A percentile compares a stretch with the other conserved stretches of the same genome.
phyloP scores from a whole-genome alignment of 192 early-diverging fungal genomes.

The Spizellomyces punctatus region DNA sequence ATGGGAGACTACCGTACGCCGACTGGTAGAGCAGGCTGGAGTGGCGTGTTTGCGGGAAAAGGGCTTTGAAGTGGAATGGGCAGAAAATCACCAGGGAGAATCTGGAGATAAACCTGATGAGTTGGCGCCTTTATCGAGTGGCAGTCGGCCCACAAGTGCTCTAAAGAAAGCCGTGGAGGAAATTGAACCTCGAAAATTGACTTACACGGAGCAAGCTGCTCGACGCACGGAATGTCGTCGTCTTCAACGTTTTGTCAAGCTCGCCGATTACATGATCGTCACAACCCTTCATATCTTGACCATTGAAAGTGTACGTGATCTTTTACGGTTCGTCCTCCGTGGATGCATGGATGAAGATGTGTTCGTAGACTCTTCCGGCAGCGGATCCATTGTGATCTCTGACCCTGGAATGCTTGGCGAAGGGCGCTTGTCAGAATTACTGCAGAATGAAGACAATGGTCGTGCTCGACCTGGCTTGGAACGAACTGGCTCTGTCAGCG shows the following conservation, averaged over 20 bases:
- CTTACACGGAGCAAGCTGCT: conserved; percentile 66
- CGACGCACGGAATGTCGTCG: conserved; percentile 53
- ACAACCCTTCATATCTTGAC: conserved; percentile 53
- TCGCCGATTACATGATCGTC: conserved; percentile 61
- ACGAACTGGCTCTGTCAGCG: not conserved
- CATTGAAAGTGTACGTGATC: conserved; percentile 44
- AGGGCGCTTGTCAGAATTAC: conserved; percentile 21
- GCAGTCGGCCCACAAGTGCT: conserved; percentile 6
- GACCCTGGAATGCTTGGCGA: conserved; percentile 30
- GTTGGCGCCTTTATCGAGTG: not conserved
- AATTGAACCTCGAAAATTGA: conserved; percentile 34
- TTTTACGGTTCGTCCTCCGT: conserved; percentile 45
- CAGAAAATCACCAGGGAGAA: not conserved
- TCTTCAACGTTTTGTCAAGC: conserved; percentile 60
- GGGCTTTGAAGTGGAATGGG: conserved; percentile 50
- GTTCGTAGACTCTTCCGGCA: conserved; percentile 44
- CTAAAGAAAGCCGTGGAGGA: conserved; percentile 15
- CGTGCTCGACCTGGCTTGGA: conserved; percentile 3
- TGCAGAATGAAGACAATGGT: conserved; percentile 21
- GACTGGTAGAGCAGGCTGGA: conserved; percentile 47
- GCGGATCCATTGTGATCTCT: conserved; percentile 17
- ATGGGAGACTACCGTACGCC: conserved; percentile 42
- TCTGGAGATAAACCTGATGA: no score
- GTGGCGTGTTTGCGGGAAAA: conserved; percentile 46
- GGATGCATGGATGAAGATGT: conserved; percentile 59